Percentiles rank a stretch among this genome's conserved stretches.
Evolutionary conservation across 1,139 yeast genomes (phyloP).

Genomic region (Spathaspora sp.): DNA sequence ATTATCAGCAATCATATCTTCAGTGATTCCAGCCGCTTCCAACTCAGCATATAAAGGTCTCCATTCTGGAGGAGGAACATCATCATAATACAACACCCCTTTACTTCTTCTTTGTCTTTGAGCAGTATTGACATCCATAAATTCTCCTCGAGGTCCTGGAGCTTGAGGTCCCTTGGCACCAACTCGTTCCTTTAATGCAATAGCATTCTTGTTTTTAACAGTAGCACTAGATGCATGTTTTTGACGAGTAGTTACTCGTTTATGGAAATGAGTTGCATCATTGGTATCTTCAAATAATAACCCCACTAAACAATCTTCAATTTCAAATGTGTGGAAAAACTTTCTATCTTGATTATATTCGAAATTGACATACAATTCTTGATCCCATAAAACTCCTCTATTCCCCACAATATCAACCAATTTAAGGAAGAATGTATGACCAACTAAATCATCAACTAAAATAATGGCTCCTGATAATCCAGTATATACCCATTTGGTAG

Average conservation of each 20-base stretch:
- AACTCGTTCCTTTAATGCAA: conserved; percentile 64
- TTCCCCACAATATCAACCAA: conserved; percentile 80
- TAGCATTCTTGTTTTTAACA: conserved; percentile 79
- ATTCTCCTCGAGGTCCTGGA: conserved; percentile 78
- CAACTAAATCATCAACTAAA: conserved; percentile 88
- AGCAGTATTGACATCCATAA: conserved; percentile 45
- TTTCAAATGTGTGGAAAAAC: conserved; percentile 91
- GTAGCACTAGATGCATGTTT: conserved; percentile 89
- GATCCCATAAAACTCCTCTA: conserved; percentile 94
- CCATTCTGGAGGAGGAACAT: conserved; percentile 86
- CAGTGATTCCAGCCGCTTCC: conserved; percentile 77
- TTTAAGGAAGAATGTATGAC: conserved; percentile 89
- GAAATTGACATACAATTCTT: conserved; percentile 85
- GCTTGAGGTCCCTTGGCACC: conserved; percentile 30
- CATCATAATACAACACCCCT: conserved; percentile 72
- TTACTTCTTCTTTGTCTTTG: conserved; percentile 58
- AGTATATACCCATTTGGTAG: conserved; percentile 79
- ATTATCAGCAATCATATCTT: conserved; percentile 88
- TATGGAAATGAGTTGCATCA: conserved; percentile 84
- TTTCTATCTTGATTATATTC: conserved; percentile 91
- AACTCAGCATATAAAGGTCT: conserved; percentile 69
- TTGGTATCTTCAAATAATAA: conserved; percentile 82
- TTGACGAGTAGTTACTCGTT: conserved; percentile 70
- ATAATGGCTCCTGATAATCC: conserved; percentile 87
- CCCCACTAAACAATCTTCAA: conserved; percentile 90